These are phyloP conservation scores for Trichoderma atroviride DNA, from an alignment of 2,329 filamentous ascomycete genomes.

Conservation along the genomic window DNA sequence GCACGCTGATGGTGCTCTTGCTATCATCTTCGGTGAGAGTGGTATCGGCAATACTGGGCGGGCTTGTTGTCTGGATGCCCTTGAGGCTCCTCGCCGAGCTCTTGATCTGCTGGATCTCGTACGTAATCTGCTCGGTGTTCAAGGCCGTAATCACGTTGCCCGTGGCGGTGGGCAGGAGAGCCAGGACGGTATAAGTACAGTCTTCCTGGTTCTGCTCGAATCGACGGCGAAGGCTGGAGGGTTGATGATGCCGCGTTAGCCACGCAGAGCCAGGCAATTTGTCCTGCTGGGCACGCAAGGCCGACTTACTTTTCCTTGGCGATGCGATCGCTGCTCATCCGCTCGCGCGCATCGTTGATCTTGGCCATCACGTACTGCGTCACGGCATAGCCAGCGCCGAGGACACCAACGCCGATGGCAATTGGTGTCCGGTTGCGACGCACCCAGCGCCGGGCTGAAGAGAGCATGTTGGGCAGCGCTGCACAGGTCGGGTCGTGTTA, in stretches of 20 bases:
- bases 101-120: slow-evolving; percentile 94
- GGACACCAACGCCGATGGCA: slow-evolving; percentile 81
- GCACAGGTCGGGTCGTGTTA: slow-evolving; percentile 19
- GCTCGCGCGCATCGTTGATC: slow-evolving; percentile 89
- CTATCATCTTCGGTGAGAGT: slow-evolving; percentile 83
- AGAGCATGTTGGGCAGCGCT: slow-evolving; percentile 53
- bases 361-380: slow-evolving; percentile 92
- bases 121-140: slow-evolving; percentile 88
- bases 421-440: slow-evolving; percentile 88
- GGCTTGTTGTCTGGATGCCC: slow-evolving; percentile 56
- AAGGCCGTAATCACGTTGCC: slow-evolving; percentile 85
- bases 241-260: not conserved
- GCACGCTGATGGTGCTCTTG: slow-evolving; percentile 72
- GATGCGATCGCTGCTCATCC: slow-evolving; percentile 94
- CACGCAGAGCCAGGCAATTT: not conserved
- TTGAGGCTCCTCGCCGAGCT: slow-evolving; percentile 62
- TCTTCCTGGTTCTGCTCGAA: slow-evolving; percentile 99
- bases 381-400: slow-evolving; percentile 88
- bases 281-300: not conserved
- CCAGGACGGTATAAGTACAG: slow-evolving; percentile 97
- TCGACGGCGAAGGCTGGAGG: slow-evolving; percentile 77
- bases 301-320: slow-evolving; percentile 86
- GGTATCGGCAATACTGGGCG: slow-evolving; percentile 65
- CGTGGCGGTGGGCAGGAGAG: slow-evolving; percentile 86
- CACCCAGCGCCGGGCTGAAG: slow-evolving; percentile 84